Conservation (phyloP, 2,329 filamentous ascomycete genomes). For the Alternaria sp. region DNA sequence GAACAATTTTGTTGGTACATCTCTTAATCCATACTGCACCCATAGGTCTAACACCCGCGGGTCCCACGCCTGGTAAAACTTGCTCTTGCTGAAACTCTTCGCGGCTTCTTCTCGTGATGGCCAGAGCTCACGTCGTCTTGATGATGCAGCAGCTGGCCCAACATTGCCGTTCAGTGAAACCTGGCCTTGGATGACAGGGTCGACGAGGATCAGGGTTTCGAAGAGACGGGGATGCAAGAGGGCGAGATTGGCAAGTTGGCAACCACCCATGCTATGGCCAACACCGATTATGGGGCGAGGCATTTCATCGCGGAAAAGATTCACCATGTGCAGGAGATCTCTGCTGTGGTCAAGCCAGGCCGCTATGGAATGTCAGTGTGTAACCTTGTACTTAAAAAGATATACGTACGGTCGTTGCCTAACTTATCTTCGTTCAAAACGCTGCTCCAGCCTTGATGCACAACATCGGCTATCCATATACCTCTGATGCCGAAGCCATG, state of each 20-base stretch:
- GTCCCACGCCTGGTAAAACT: conserved; percentile 87
- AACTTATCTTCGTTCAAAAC: conserved; percentile 77
- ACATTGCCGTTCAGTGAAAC: conserved; percentile 54
- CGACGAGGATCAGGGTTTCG: conserved; percentile 77
- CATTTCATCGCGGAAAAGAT: conserved; percentile 80
- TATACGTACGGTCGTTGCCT: conserved; percentile 80
- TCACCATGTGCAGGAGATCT: conserved; percentile 85
- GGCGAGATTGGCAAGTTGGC: conserved; percentile 74
- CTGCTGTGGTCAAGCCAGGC: conserved; percentile 86
- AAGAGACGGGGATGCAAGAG: conserved; percentile 84
- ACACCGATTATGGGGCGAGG: conserved; percentile 83
- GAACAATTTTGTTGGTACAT: conserved; percentile 70
- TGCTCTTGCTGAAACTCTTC: conserved; percentile 70
- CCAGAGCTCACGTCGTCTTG: conserved; percentile 81
- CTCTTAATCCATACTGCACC: conserved; percentile 77
- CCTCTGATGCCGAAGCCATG: conserved; percentile 74
- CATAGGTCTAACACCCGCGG: conserved; percentile 77
- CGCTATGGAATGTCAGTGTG: conserved; percentile 58
- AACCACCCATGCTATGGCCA: conserved; percentile 88
- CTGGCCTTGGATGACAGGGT: conserved; percentile 74
- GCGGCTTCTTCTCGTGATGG: conserved; percentile 75
- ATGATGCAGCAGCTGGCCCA: conserved; percentile 67
- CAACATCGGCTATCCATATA: conserved; percentile 92
- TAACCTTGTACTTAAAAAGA: background rate
- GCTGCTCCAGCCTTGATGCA: conserved; percentile 82